These are phyloP conservation scores for Ceratocystis huliohia DNA, from an alignment of 2,329 filamentous ascomycete genomes.

Conservation along the genomic window DNA sequence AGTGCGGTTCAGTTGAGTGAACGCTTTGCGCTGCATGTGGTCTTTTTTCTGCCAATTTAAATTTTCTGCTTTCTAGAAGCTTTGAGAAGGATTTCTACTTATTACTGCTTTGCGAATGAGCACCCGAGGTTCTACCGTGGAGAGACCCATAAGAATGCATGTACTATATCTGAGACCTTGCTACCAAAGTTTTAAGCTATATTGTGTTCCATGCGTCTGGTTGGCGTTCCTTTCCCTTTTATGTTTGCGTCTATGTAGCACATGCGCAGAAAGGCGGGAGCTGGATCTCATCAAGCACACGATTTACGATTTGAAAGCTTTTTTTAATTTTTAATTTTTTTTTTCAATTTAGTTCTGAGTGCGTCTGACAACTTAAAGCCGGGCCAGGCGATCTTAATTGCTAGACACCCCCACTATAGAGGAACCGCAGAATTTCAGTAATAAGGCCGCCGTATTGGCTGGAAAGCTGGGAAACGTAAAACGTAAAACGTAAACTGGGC, in stretches of 20 bases:
- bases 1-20: neutral
- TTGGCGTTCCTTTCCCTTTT: neutral
- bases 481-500: neutral
- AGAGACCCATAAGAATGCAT: neutral
- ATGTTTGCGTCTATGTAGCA: neutral
- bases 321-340: neutral
- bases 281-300: neutral
- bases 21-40: neutral
- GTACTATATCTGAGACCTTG: neutral
- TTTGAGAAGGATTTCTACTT: neutral
- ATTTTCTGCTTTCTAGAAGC: conserved; percentile 2
- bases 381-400: neutral
- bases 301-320: neutral
- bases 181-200: no score
- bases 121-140: neutral
- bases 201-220: neutral
- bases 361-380: neutral
- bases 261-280: neutral
- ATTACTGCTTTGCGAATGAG: neutral
- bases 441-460: neutral
- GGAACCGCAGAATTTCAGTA: neutral
- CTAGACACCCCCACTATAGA: neutral
- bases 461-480: neutral
- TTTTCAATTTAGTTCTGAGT: neutral
- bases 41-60: neutral